These are phyloP conservation scores for Geosmithia morbida DNA, from an alignment of 2,329 filamentous ascomycete genomes.

Conservation along the genomic window DNA sequence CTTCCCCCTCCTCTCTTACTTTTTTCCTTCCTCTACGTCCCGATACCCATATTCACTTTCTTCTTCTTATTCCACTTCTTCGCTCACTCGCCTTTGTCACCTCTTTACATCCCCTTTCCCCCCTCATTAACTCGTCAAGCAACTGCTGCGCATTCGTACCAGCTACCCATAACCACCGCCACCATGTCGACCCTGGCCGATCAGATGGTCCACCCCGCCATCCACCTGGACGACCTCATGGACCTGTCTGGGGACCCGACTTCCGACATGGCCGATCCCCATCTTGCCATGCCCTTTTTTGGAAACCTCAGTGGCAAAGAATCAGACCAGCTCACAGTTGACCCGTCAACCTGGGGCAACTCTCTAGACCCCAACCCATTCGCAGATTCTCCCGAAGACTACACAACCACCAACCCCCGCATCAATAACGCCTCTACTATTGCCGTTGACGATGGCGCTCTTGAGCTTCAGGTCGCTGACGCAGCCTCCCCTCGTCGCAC, in stretches of 20 bases:
- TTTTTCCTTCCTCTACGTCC: background rate
- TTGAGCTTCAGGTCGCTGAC: background rate
- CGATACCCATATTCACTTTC: background rate
- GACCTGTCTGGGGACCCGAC: conserved; percentile 1
- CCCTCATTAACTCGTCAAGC: too few relatives aligned
- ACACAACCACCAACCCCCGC: background rate
- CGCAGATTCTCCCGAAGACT: background rate
- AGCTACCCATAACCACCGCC: background rate
- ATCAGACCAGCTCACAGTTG: conserved; percentile 1
- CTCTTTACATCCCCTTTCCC: too few relatives aligned
- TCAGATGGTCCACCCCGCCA: background rate
- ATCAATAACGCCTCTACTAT: background rate
- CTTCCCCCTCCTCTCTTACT: background rate
- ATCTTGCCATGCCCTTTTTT: conserved; percentile 1
- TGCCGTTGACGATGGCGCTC: background rate
- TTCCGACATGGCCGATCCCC: conserved; percentile 3
- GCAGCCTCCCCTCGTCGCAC: conserved; percentile 2
- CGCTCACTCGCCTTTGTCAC: too few relatives aligned
- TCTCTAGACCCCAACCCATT: background rate
- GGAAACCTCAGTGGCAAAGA: conserved; percentile 1
- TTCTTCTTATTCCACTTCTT: too few relatives aligned
- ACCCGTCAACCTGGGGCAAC: conserved; percentile 1
- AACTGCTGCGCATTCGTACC: too few relatives aligned
- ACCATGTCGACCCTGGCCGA: conserved; percentile 1
- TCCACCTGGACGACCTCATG: conserved; percentile 2